Base-by-base conservation (phyloP, 2,329 filamentous ascomycete species). In the Coniochaeta prunicola region DNA sequence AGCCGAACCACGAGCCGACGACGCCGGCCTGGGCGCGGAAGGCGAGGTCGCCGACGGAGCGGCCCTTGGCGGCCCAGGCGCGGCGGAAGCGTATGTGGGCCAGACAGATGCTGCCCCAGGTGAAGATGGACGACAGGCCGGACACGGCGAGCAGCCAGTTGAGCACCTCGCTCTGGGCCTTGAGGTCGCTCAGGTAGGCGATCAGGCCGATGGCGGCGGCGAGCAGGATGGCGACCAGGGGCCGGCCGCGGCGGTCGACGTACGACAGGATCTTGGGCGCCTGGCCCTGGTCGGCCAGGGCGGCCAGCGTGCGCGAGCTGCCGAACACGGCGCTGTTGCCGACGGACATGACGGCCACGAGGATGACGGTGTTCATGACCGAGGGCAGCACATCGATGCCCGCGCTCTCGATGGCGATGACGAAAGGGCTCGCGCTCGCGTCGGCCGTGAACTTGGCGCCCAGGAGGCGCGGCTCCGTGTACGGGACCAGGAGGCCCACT, bases 331-430 rank as follows among this genome's bases (percentile, higher is more conserved):
- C 87, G 7, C 91, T 93, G 73, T 96, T 97, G 59, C 92, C 92
- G 60, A 97, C 92, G 0, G 91, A 96, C 24, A 97, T 77, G 24
- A 96, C 92, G 21, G 92, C 89, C 62, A 96, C 85, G 69, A 97
- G 85, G 70, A 97, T 96, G 61, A 97, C 91, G n/a, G 85, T 86
- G 73, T 97, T 97, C 89, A 97, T 96, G 58, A 97, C 82, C 0
- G 89, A 92, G 1, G 91, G 91, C 2, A 97, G 82, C 2, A 88
- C 87, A 45, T 83, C 76, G 66, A 97, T 96, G 9, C 90, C 88
- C 1, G 92, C 91, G 62, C 92, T 88, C 64, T 89, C 79, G 65
- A 96, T 96, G 62, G 92, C 91, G 67, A 97, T 96, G 66, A 97
- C 92, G 71, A 97, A 97, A 1, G 93, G 93, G 2, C 91, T 96